Evolutionary conservation across 2,329 filamentous ascomycete genomes (phyloP).

Genomic region (Lachnellula hyalina): DNA sequence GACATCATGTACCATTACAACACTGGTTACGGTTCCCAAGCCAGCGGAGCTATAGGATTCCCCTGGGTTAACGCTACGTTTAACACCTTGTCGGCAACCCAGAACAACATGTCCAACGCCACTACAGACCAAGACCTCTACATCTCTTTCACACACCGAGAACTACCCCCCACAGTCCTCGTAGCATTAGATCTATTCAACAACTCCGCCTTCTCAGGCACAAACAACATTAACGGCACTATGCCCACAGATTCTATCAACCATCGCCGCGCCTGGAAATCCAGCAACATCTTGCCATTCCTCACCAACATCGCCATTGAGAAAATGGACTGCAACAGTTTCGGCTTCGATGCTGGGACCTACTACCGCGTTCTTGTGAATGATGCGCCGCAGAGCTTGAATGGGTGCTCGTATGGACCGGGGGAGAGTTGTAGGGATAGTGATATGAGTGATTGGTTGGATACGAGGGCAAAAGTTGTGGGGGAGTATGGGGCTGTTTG

Average conservation of each 20-base stretch:
- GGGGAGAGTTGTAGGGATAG: conserved; percentile 37
- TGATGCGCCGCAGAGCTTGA: conserved; percentile 42
- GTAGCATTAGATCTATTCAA: conserved; percentile 51
- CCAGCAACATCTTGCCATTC: conserved; percentile 48
- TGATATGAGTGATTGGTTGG: conserved; percentile 15
- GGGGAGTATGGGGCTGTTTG: conserved; percentile 40
- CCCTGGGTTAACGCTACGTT: conserved; percentile 49
- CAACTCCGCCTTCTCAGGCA: conserved; percentile 43
- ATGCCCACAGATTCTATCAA: conserved; percentile 46
- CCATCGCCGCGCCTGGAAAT: conserved; percentile 44
- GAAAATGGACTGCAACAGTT: conserved; percentile 46
- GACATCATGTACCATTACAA: conserved; percentile 47
- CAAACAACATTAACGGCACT: conserved; percentile 42
- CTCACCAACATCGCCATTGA: conserved; percentile 49
- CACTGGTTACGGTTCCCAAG: conserved; percentile 44
- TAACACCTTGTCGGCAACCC: conserved; percentile 30
- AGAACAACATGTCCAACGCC: conserved; percentile 30
- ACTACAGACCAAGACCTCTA: conserved; percentile 42
- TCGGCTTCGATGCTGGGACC: conserved; percentile 38
- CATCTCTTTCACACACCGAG: conserved; percentile 50
- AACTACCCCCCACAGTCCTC: conserved; percentile 47
- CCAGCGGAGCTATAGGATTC: conserved; percentile 43
- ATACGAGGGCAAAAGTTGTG: conserved; percentile 31
- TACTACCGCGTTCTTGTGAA: conserved; percentile 49
- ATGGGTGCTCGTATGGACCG: conserved; percentile 44